Base-by-base conservation (phyloP, 2,329 filamentous ascomycete species). In the Aureobasidium sp. region DNA sequence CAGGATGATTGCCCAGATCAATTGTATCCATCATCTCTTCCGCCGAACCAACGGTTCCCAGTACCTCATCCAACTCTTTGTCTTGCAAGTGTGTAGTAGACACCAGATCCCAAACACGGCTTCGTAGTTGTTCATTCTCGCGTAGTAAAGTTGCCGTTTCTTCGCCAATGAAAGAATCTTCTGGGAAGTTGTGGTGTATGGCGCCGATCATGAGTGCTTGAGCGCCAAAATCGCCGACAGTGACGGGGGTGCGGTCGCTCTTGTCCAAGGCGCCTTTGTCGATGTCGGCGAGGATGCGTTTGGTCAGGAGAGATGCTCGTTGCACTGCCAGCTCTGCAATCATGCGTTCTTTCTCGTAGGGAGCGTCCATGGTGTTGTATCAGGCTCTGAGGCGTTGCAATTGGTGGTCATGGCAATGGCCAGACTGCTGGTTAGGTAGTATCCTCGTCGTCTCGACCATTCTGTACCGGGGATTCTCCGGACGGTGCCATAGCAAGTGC, bases 291-390 rank as follows among this genome's bases (percentile, higher is more conserved):
- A 81, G 74, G 66, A 85, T 71, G 62, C 74, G 69, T 68, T 85
- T 85, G 21, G 84, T 86, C 41, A 86, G 76, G 16, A 82, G 72
- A 3, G 82, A 78, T 27, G 89, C 92, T 65, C 92, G 85, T 78
- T 95, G 91, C 62, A 96, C 91, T 63, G 92, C 91, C 49, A 96
- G 85, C 73, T 93, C 86, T 65, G 92, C 92, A 57, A 95, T 83
- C 70, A 87, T 80, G 68, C 93, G 85, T 78, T 97, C 92, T 66
- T 86, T 84, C 63, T 83, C 79, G 80, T 93, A 95, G 8, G 27
- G 7, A 5, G 37, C n/a, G 25, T n/a, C 25, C 59, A 61, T 61
- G 4, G 34, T 25, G 34, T 37, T 34, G 32, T 34, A 21, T 21
- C 21, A 34, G 9, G 32, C 9, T 21, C 21, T 21, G 21, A 21